These are phyloP conservation scores for Eucalyptus virginea DNA, from an alignment of 345 rosid species.

Conservation along the genomic window DNA sequence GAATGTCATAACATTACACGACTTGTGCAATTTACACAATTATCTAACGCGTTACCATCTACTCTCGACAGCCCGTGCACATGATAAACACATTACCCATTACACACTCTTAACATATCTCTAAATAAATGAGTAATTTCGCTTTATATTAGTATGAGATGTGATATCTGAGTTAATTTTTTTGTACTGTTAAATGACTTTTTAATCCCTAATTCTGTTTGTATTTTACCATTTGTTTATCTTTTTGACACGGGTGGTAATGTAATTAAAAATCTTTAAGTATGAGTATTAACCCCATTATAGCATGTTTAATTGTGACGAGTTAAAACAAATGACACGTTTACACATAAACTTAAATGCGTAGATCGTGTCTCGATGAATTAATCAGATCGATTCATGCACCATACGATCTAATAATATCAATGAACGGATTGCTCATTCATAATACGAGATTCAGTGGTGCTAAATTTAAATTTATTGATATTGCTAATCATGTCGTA, in stretches of 20 bases:
- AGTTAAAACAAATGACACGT: background rate
- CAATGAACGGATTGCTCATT: background rate
- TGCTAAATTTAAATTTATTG: background rate
- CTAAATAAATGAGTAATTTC: background rate
- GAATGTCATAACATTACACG: background rate
- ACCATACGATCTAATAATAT: background rate
- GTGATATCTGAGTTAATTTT: fast-evolving
- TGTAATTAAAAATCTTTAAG: background rate
- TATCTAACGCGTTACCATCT: background rate
- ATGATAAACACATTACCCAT: background rate
- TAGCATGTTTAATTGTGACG: background rate
- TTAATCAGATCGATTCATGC: background rate
- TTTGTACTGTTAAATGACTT: background rate
- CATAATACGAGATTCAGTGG: background rate
- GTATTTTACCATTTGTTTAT: background rate
- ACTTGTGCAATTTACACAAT: too few relatives aligned
- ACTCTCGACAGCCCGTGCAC: too few relatives aligned
- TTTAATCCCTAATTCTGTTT: background rate
- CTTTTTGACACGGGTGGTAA: background rate
- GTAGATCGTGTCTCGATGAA: background rate
- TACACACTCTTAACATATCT: background rate
- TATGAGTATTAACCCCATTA: fast-evolving
- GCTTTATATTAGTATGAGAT: background rate
- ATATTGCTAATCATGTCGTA: background rate
- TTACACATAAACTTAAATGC: fast-evolving